phyloP scores from a whole-genome alignment of 2,329 filamentous ascomycete species.

The Arthrobotrys entomopaga region DNA sequence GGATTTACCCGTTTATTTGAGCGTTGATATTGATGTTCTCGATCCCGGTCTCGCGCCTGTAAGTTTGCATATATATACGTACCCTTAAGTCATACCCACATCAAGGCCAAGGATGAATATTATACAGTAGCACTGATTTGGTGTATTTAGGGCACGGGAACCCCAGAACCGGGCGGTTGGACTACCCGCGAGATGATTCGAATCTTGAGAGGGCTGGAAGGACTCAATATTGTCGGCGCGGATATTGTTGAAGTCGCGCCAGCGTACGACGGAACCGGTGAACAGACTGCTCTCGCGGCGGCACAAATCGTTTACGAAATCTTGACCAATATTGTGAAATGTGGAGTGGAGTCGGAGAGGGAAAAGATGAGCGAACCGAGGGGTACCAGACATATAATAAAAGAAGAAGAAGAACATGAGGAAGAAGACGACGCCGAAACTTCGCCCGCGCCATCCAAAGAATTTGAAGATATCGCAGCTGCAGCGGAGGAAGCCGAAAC shows the following conservation, averaged over 20 bases:
- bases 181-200: slow-evolving; percentile 86
- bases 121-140: background rate
- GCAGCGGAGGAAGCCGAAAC: background rate
- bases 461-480: background rate
- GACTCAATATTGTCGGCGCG: slow-evolving; percentile 84
- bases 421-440: background rate
- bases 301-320: slow-evolving; percentile 88
- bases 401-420: background rate
- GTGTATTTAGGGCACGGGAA: slow-evolving; percentile 77
- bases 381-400: slow-evolving; percentile 53
- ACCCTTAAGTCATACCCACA: background rate
- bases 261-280: slow-evolving; percentile 81
- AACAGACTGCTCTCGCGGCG: slow-evolving; percentile 83
- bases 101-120: background rate
- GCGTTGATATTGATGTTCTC: slow-evolving; percentile 82
- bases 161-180: slow-evolving; percentile 90
- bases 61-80: slow-evolving; percentile 62
- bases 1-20: slow-evolving; percentile 81
- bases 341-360: slow-evolving; percentile 63
- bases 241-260: slow-evolving; percentile 91
- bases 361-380: slow-evolving; percentile 42
- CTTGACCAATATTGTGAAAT: slow-evolving; percentile 78
- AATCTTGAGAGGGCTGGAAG: slow-evolving; percentile 82
- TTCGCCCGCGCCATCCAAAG: background rate
- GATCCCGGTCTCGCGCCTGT: slow-evolving; percentile 67